Evolutionary conservation across 2,329 filamentous ascomycete species (phyloP), one percentile per base, ranked within the genome.

Genomic region (Stagonosporopsis cucurbitacearum): DNA sequence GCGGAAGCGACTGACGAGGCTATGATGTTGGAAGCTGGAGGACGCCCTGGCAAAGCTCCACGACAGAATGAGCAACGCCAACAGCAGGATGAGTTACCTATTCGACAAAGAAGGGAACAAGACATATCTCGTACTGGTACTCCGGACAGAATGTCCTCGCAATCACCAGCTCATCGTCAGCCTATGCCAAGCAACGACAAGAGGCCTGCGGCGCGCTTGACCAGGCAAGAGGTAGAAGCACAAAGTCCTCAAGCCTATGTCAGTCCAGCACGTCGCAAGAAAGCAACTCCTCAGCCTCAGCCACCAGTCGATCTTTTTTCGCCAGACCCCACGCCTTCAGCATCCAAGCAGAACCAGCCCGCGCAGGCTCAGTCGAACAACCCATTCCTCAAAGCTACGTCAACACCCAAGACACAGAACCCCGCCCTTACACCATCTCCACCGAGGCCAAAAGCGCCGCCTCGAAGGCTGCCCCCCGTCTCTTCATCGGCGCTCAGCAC

Each of bases 181-280:
- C 51, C 71, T 33, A 70, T 62, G 41, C 69, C 63, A 42, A 60
- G 42, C 36, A 17, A 63, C 12, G 71, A 74, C 35, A 74, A 71
- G 51, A 63, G 68, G 51, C 81, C 82, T 9, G 83, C 81, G 60
- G 79, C 84, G 8, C 87, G 88, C 50, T 80, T 96, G 12, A 90
- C 84, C 57, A 87, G 89, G 63, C 84, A 92, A 69, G 85, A 85
- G 0, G 82, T 89, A 11, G 92, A 96, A 69, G 89, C 96, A 59
- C 88, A 96, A 72, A 88, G 85, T 44, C 84, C 90, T 13, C 87
- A 96, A 65, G 90, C 88, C 26, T 97, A 98, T 73, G 83, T 97
- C 52, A 97, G 93, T 71, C 91, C 92, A 44, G 90, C 90, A 20
- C 84, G 92, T 64, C 85, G 92, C 68, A 94, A 88, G 75, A 91